Evolutionary conservation across 371 early-diverging fungal species (phyloP).

Genomic region (Mortierella sp.): DNA sequence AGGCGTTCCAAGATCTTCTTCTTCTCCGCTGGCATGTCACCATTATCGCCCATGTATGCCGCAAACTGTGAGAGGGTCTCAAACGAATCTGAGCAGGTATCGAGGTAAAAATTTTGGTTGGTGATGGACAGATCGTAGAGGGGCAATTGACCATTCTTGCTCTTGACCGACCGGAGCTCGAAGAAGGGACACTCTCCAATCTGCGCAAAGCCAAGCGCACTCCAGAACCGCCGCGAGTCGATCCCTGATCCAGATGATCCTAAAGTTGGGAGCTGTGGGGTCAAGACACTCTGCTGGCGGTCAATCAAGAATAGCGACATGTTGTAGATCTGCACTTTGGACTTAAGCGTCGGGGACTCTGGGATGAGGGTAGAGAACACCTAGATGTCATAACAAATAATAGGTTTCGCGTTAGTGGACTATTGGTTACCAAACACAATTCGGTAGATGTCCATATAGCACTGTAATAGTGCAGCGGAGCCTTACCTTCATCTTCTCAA

Average conservation of each 20-base stretch:
- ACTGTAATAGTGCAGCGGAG: not conserved
- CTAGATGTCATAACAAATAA: not conserved
- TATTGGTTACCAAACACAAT: not conserved
- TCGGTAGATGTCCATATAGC: not conserved
- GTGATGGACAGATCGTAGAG: slow-evolving; percentile 69
- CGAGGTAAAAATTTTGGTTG: slow-evolving; percentile 73
- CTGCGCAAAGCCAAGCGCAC: slow-evolving; percentile 33
- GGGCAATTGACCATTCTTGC: slow-evolving; percentile 50
- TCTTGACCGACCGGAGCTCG: slow-evolving; percentile 49
- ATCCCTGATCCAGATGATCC: slow-evolving; percentile 23
- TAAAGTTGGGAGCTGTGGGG: slow-evolving; percentile 19
- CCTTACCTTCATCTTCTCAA: slow-evolving; percentile 71
- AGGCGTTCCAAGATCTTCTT: slow-evolving; percentile 45
- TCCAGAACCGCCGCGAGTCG: slow-evolving; percentile 39
- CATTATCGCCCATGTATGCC: slow-evolving; percentile 50
- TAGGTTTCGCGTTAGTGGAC: not conserved
- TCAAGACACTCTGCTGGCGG: slow-evolving; percentile 27
- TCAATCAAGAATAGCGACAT: slow-evolving; percentile 51
- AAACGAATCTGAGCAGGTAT: slow-evolving; percentile 84
- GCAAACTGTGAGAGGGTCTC: slow-evolving; percentile 72
- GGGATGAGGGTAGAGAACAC: slow-evolving; percentile 50
- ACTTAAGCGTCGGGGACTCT: slow-evolving; percentile 54
- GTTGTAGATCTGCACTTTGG: slow-evolving; percentile 55
- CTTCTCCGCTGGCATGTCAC: slow-evolving; percentile 49
- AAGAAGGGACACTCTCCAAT: slow-evolving; percentile 54